Evolutionary conservation across 805 yeast species (phyloP), one percentile per base, ranked within the genome.

Genomic region (Candida montana): DNA sequence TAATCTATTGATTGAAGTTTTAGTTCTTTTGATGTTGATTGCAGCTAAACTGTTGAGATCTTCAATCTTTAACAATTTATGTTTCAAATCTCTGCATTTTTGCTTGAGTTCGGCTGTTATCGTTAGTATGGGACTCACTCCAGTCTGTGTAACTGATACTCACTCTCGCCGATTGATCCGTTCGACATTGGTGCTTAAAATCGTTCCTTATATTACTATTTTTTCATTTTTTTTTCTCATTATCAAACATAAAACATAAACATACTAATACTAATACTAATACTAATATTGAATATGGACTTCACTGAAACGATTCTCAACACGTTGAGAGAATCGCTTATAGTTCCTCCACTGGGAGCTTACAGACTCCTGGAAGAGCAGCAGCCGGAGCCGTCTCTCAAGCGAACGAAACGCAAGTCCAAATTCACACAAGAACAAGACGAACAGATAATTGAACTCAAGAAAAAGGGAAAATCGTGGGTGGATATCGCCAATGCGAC

Each of bases 41-140:
- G 89, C 74, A 40, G 88, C 77, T 7, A 79, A 65, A 57, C 86
- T 93, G 60, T 89, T 91, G 53, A 79, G 78, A 40, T 77, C 80
- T 54, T 88, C 95, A 26, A 89, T 72, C 48, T 83, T 86, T 3
- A 67, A 65, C 30, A 90, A 79, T 53, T 88, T 72, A 49, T 71
- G 70, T 59, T 81, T 80, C 52, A 89, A 69, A 37, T 81, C 90
- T 53, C 71, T 72, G 64, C 95, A 85, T 61, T 84, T 83, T 49
- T 74, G 78, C 48, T 72, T 74, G 58, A 79, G 76, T 73, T 3
- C 41, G 7, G n/a, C 36, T 32, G 8, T 9, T 31, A 26, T 31
- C 19, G 36, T 26, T 6, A n/a, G 9, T 11, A n/a, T n/a, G n/a
- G n/a, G n/a, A n/a, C n/a, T n/a, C n/a, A n/a, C n/a, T n/a, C n/a